phyloP scores from a whole-genome alignment of 495 filamentous ascomycete genomes.

The Pseudomonodictys pantanalensis region DNA sequence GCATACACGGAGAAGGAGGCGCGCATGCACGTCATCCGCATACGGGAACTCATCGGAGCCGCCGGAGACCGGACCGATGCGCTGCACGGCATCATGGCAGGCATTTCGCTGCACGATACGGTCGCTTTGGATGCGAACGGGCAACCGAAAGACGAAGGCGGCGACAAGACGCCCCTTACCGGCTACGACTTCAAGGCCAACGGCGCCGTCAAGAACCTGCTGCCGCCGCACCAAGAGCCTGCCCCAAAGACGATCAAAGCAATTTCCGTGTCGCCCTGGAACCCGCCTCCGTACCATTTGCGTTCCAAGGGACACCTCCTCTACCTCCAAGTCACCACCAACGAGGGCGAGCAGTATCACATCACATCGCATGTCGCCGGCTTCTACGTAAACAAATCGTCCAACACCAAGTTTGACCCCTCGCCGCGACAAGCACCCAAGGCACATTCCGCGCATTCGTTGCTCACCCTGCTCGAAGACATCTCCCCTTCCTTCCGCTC shows the following conservation, averaged over 20 bases:
- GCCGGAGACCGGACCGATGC: conserved; percentile 83
- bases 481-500: conserved; percentile 79
- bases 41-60: conserved; percentile 89
- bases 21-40: conserved; percentile 84
- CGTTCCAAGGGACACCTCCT: conserved; percentile 90
- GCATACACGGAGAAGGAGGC: conserved; percentile 99
- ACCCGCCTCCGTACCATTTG: conserved; percentile 87
- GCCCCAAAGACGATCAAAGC: conserved; percentile 86
- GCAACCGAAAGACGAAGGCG: neutral
- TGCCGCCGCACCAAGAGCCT: conserved; percentile 61
- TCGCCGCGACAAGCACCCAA: conserved; percentile 69
- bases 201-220: conserved; percentile 64
- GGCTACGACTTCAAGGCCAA: conserved; percentile 73
- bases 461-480: conserved; percentile 71
- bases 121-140: conserved; percentile 51
- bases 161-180: conserved; percentile 12
- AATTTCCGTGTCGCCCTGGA: conserved; percentile 88
- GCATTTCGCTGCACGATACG: conserved; percentile 79
- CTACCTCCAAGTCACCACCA: conserved; percentile 82
- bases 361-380: conserved; percentile 90
- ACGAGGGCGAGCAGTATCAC: conserved; percentile 88
- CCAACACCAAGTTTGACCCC: conserved; percentile 89
- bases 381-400: conserved; percentile 94
- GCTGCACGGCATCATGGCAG: conserved; percentile 83
- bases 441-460: conserved; percentile 71